Evolutionary conservation across 768 basidiomycete species (phyloP).

Genomic region (Phlebiopsis gigantea): DNA sequence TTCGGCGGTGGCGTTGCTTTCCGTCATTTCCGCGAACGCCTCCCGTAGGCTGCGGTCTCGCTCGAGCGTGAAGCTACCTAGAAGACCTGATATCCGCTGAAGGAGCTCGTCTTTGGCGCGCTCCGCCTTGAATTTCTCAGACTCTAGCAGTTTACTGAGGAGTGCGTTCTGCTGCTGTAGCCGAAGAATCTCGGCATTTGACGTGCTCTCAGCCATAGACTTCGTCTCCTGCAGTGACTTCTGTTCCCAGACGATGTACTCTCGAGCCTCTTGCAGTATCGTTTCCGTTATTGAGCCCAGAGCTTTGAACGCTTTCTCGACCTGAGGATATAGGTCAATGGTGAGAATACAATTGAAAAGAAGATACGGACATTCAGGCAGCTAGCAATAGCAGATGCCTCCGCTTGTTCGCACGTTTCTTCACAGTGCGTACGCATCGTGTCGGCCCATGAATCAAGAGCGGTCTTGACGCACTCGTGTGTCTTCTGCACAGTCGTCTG

Average conservation of each 20-base stretch:
- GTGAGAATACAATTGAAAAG: not conserved
- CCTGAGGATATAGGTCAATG: conserved; percentile 21
- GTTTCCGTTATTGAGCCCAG: conserved; percentile 57
- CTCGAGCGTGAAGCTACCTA: conserved; percentile 64
- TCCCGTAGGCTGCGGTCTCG: conserved; percentile 63
- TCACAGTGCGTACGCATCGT: conserved; percentile 45
- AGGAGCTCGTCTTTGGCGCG: conserved; percentile 69
- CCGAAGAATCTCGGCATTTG: conserved; percentile 49
- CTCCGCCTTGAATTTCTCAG: conserved; percentile 62
- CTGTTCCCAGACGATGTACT: conserved; percentile 52
- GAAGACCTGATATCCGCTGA: conserved; percentile 65
- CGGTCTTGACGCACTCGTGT: conserved; percentile 45
- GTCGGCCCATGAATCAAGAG: conserved; percentile 52
- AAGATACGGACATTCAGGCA: conserved; percentile 36
- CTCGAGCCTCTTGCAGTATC: conserved; percentile 51
- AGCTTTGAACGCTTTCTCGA: conserved; percentile 53
- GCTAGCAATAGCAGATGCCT: conserved; percentile 37
- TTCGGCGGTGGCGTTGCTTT: conserved; percentile 52
- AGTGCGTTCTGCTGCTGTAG: conserved; percentile 68
- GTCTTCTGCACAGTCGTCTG: conserved; percentile 47
- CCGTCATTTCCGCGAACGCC: conserved; percentile 46
- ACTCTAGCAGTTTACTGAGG: conserved; percentile 54
- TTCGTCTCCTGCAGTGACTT: conserved; percentile 46
- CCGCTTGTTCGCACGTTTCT: conserved; percentile 41
- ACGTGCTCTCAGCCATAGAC: conserved; percentile 39